Evolutionary conservation across 2,329 filamentous ascomycete genomes (phyloP).

Genomic region (Juglanconis oblonga): DNA sequence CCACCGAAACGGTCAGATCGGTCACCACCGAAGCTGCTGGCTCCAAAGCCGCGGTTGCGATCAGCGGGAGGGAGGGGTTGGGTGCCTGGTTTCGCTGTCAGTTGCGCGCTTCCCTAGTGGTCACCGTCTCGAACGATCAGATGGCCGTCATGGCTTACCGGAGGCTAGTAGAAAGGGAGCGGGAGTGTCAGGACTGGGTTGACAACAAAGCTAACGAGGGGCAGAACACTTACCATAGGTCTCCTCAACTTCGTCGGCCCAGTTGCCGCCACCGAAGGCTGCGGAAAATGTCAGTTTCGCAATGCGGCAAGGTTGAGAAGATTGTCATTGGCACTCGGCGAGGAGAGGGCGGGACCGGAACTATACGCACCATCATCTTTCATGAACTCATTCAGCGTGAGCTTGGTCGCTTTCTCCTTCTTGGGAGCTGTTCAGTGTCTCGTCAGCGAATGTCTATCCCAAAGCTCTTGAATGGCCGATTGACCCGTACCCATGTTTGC

Average conservation of each 20-base stretch:
- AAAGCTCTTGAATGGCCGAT: slow-evolving; percentile 17
- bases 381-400: slow-evolving; percentile 96
- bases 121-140: too few species aligned
- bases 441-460: slow-evolving; percentile 40
- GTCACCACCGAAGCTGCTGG: slow-evolving; percentile 26
- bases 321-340: neutral
- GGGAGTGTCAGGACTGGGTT: slow-evolving; percentile 23
- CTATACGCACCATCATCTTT: slow-evolving; percentile 75
- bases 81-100: slow-evolving; percentile 41
- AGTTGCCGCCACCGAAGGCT: slow-evolving; percentile 68
- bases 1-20: neutral
- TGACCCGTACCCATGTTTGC: slow-evolving; percentile 57
- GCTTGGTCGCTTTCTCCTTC: slow-evolving; percentile 92
- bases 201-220: slow-evolving; percentile 7
- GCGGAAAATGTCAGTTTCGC: slow-evolving; percentile 25
- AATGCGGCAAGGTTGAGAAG: slow-evolving; percentile 24
- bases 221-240: slow-evolving; percentile 62
- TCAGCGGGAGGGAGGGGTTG: slow-evolving; percentile 54
- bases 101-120: neutral
- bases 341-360: slow-evolving; percentile 16
- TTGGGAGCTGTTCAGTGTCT: slow-evolving; percentile 67
- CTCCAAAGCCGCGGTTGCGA: slow-evolving; percentile 35
- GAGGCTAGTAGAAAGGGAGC: slow-evolving; percentile 23
- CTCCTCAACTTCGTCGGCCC: slow-evolving; percentile 99
- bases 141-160: slow-evolving; percentile 28